These are phyloP conservation scores for Lyophyllum decastes DNA, from an alignment of 768 basidiomycete genomes.

Conservation along the genomic window DNA sequence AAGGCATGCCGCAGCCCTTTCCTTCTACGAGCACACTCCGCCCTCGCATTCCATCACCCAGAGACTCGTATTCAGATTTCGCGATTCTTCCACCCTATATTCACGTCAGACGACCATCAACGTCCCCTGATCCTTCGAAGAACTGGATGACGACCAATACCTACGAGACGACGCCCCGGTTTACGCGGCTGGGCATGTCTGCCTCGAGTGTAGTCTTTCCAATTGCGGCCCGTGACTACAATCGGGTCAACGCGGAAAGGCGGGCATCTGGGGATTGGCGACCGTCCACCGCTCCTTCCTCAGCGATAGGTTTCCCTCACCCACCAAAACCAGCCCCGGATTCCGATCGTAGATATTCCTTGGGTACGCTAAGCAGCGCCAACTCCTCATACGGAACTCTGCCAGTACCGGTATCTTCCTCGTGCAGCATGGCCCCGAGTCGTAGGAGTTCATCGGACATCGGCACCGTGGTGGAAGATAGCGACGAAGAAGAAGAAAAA, in stretches of 20 bases:
- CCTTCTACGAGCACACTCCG: neutral
- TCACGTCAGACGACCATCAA: neutral
- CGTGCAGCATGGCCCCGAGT: neutral
- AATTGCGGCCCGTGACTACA: constrained; percentile 36
- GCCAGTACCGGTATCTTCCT: neutral
- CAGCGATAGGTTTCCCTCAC: neutral
- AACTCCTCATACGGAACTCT: constrained; percentile 9
- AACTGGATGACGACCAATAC: constrained; percentile 39
- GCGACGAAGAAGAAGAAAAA: neutral
- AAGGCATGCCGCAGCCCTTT: neutral
- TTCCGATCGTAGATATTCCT: neutral
- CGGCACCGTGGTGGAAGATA: constrained; percentile 1
- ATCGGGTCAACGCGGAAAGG: constrained; percentile 9
- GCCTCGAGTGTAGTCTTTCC: constrained; percentile 39
- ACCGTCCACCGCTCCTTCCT: neutral
- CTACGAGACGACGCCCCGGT: constrained; percentile 39
- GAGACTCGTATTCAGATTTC: neutral
- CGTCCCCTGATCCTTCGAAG: constrained; percentile 18
- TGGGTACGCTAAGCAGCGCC: neutral
- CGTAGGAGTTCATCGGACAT: constrained; percentile 3
- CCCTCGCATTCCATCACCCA: neutral
- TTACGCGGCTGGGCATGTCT: constrained; percentile 38
- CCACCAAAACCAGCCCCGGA: neutral
- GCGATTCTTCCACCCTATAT: neutral
- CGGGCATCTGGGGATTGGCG: neutral